Percentiles rank a stretch among this genome's conserved stretches.
Evolutionary conservation across 495 filamentous ascomycete genomes (phyloP).

Genomic region (Neurospora sp.): DNA sequence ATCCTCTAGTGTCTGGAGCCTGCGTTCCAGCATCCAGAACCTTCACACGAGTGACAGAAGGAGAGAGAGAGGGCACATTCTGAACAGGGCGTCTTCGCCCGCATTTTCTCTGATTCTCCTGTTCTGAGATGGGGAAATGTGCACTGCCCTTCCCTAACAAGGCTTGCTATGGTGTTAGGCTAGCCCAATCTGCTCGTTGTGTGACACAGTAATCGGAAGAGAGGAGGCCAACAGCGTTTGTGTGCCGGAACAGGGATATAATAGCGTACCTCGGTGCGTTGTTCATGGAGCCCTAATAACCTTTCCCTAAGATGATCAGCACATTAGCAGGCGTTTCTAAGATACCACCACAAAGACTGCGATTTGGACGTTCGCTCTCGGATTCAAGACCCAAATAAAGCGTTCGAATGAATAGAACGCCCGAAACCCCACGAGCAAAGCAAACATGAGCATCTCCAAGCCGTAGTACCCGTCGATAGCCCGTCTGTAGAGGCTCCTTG

Average conservation of each 20-base stretch:
- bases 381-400: not conserved
- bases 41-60: not conserved
- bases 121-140: not conserved
- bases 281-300: not conserved
- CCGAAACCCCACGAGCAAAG: not conserved
- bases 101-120: not conserved
- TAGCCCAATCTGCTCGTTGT: not conserved
- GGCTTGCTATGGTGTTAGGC: not conserved
- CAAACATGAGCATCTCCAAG: not conserved
- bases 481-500: not conserved
- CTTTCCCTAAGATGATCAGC: not conserved
- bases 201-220: not conserved
- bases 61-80: not conserved
- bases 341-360: not conserved
- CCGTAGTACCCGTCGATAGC: not conserved
- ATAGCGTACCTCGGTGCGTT: not conserved
- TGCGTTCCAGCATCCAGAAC: not conserved
- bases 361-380: not conserved
- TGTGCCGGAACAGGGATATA: not conserved
- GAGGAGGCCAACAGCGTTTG: not conserved
- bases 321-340: not conserved
- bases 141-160: not conserved
- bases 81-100: not conserved
- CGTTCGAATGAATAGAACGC: not conserved
- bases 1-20: not conserved